Base-by-base conservation (phyloP, 208 protist genomes). In the Tritrichomonas musculus region DNA sequence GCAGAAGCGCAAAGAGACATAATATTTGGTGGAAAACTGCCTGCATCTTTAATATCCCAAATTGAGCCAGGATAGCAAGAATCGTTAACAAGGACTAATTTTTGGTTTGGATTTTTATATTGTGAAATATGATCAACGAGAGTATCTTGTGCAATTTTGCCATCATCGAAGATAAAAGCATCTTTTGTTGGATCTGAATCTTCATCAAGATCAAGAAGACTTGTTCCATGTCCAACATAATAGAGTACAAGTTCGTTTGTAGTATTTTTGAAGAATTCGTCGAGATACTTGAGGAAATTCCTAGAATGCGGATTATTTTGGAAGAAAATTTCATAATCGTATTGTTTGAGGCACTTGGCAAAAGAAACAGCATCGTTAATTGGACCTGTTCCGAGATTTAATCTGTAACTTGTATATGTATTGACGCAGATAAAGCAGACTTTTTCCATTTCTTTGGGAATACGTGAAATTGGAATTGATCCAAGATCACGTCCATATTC, bases 221-320 rank as follows among this genome's bases (percentile, higher is more conserved):
- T 88, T 33, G 77, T 88, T 53, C 77, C 77, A 39, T 88, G 77
- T 8, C 77, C 77, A 36, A 88, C 77, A 39, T 88, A 88, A 47
- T 39, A 88, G 20, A 88, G 17, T 33, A 47, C 77, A 0, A 88
- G 30, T 9, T 88, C 47, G 2, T 36, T 20, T 88, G 22, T 49
- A 8, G 47, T 60, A 27, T n/a, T 36, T 39, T 88, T 20, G 8
- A 88, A 57, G 47, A 88, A 88, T 39, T 53, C 9, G 30, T 88
- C 47, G 5, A 88, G 47, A 53, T 88, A 53, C 57, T 88, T 49
- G 14, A 88, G 57, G 30, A 88, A 88, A 17, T 53, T 30, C 17
- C 47, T 53, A 17, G 44, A 53, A 13, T 88, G 44, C 11, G 77
- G 47, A 57, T 88, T 49, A 4, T 53, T 3, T 3, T 57, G n/a